A percentile compares a stretch with the other conserved stretches of the same genome.
Evolutionary conservation across 116 monocot species (phyloP).

Genomic region (Posidonia oceanica): DNA sequence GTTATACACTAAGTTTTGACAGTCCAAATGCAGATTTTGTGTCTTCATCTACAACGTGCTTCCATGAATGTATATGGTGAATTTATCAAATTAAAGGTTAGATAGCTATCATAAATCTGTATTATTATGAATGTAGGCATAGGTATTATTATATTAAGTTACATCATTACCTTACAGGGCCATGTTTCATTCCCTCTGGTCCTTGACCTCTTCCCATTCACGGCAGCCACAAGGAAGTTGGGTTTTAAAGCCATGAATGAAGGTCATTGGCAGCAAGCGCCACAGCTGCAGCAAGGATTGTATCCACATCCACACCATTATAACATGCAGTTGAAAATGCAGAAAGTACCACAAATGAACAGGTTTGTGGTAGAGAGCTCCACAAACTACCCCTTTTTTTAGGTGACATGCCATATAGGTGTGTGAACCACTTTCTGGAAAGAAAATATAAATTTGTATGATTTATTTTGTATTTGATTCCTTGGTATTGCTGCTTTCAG

Average conservation of each 20-base stretch:
- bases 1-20: not conserved
- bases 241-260: slow-evolving; percentile 15
- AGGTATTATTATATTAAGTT: not conserved
- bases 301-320: slow-evolving; percentile 14
- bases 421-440: not conserved
- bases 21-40: slow-evolving; percentile 49
- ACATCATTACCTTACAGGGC: slow-evolving; percentile 33
- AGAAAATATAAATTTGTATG: not conserved
- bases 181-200: slow-evolving; percentile 70
- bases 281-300: slow-evolving; percentile 6
- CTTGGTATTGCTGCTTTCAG: too few relatives aligned
- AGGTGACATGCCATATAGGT: not conserved
- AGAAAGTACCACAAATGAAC: slow-evolving; percentile 2
- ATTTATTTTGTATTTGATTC: not conserved
- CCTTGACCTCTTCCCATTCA: slow-evolving; percentile 66
- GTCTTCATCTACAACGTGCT: slow-evolving; percentile 91
- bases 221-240: slow-evolving; percentile 17
- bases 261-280: slow-evolving; percentile 1
- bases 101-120: too few relatives aligned
- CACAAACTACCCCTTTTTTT: not conserved
- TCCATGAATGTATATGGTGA: slow-evolving; percentile 54
- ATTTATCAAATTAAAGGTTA: slow-evolving; percentile 67
- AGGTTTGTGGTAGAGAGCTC: not conserved
- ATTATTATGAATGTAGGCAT: not conserved
- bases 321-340: slow-evolving; percentile 15